Evolutionary conservation across 2,329 filamentous ascomycete genomes (phyloP).

Genomic region (Apiospora koreana): DNA sequence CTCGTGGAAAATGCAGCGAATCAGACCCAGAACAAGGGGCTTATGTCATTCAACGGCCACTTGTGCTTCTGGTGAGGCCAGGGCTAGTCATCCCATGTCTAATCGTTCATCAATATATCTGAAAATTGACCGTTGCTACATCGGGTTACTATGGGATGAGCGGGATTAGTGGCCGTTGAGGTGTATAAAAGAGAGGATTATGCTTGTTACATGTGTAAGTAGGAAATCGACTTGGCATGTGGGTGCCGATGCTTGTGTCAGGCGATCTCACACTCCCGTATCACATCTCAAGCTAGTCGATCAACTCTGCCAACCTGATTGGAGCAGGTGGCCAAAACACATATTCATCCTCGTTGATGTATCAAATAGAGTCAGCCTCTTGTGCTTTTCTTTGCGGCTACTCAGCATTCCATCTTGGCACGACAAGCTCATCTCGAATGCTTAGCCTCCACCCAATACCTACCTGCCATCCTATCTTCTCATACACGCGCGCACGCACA

Average conservation of each 20-base stretch:
- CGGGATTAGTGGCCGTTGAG: background rate
- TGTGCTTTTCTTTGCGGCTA: background rate
- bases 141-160: background rate
- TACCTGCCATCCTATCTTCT: background rate
- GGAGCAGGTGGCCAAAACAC: background rate
- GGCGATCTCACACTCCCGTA: constrained; percentile 1
- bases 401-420: background rate
- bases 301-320: background rate
- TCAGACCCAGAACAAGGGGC: background rate
- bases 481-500: too few relatives aligned
- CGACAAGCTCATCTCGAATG: background rate
- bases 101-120: background rate
- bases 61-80: background rate
- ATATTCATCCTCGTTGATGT: background rate
- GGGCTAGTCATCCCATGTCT: background rate
- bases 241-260: background rate
- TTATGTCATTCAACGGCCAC: background rate
- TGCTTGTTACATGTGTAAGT: background rate
- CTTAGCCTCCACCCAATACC: background rate
- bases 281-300: background rate
- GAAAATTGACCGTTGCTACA: background rate
- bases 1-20: background rate
- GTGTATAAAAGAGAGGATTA: background rate
- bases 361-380: background rate
- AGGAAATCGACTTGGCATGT: background rate